These are phyloP conservation scores for Inga laurina DNA, from an alignment of 306 rosid genomes.

Conservation along the genomic window DNA sequence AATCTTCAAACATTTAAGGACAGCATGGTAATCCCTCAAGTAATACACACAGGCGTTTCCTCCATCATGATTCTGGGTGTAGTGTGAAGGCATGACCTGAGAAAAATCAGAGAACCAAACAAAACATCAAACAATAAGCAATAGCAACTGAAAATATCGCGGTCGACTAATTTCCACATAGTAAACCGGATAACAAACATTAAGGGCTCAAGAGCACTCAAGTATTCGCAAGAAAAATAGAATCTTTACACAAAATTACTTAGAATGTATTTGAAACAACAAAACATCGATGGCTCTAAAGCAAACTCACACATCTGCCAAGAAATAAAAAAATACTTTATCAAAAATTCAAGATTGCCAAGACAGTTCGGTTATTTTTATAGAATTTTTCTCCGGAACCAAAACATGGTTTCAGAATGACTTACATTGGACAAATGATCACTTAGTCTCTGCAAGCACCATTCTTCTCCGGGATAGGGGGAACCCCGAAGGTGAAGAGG, in stretches of 20 bases:
- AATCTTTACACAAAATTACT: neutral
- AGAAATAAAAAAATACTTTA: neutral
- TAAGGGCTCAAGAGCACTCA: neutral
- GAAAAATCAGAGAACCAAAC: neutral
- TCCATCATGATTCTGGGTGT: constrained; percentile 69
- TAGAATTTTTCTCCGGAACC: neutral
- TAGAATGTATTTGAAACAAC: neutral
- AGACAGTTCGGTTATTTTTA: neutral
- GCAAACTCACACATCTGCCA: neutral
- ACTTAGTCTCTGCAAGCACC: constrained; percentile 45
- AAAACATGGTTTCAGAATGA: neutral
- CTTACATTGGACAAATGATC: constrained; percentile 54
- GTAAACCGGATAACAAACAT: neutral
- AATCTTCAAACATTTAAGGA: constrained; percentile 62
- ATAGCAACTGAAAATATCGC: neutral
- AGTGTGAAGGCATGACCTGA: constrained; percentile 76
- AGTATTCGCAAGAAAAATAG: neutral
- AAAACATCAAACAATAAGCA: neutral
- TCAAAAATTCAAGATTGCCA: neutral
- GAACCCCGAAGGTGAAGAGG: constrained; percentile 44
- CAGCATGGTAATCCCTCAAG: constrained; percentile 52
- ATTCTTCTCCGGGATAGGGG: constrained; percentile 50
- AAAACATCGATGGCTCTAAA: neutral
- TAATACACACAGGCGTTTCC: constrained; percentile 70
- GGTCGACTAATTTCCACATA: neutral